Evolutionary conservation across 352 stramenopile genomes (phyloP).

Genomic region (Lagenidium sp.): DNA sequence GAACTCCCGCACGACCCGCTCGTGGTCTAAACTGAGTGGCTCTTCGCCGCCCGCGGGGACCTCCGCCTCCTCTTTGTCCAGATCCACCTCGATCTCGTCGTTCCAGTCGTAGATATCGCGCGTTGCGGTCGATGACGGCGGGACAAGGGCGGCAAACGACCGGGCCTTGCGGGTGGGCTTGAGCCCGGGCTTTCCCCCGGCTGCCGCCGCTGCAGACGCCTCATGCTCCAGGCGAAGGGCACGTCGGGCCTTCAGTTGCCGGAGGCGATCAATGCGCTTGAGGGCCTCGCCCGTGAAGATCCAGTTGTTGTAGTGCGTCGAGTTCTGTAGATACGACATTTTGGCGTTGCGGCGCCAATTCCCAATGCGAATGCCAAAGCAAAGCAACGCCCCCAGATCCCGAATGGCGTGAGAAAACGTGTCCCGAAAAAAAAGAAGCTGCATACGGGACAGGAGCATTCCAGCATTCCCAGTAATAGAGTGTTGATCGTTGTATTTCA

Average conservation of each 20-base stretch:
- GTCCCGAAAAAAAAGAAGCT: no score
- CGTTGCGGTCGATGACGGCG: constrained; percentile 44
- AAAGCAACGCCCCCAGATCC: no score
- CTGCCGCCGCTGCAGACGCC: constrained; percentile 11
- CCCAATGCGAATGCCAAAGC: no score
- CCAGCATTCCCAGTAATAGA: no score
- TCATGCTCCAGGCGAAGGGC: constrained; percentile 58
- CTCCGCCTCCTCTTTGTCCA: constrained; percentile 26
- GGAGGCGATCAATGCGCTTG: constrained; percentile 35
- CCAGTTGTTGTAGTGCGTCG: constrained; percentile 89
- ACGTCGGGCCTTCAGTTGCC: constrained; percentile 53
- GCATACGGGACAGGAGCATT: no score
- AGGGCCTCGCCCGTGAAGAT: constrained; percentile 67
- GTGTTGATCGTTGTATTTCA: no score
- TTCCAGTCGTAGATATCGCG: constrained; percentile 70
- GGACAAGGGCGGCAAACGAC: constrained; percentile 72
- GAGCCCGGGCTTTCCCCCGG: constrained; percentile 16
- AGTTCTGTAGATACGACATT: constrained; percentile 79
- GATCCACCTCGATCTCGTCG: constrained; percentile 46
- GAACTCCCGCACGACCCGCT: constrained; percentile 50
- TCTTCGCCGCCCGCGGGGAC: constrained; percentile 53
- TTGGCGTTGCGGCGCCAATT: no score
- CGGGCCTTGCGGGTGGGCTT: constrained; percentile 44
- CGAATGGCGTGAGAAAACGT: no score
- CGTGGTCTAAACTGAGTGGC: constrained; percentile 53